Evolutionary conservation across 179 eudicot genomes (phyloP).

Genomic region (Silene noctiflora): DNA sequence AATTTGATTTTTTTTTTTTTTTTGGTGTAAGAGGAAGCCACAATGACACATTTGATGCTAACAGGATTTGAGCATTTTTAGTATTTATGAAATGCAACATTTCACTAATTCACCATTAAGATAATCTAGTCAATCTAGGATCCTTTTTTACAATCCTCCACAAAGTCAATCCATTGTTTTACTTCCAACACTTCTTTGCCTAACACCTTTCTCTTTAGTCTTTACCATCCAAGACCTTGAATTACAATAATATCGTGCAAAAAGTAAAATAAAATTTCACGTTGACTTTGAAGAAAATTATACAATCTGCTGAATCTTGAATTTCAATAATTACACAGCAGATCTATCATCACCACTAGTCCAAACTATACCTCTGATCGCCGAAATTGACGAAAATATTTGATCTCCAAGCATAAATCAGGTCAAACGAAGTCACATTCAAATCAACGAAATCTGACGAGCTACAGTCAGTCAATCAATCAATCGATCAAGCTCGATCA

Average conservation of each 20-base stretch:
- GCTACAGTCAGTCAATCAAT: not conserved
- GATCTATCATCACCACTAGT: slow-evolving; percentile 4
- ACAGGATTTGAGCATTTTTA: not conserved
- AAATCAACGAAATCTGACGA: not conserved
- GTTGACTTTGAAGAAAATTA: not conserved
- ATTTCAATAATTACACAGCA: not conserved
- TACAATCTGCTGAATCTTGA: not conserved
- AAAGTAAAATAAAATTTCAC: not conserved
- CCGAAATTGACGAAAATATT: not conserved
- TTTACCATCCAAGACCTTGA: not conserved
- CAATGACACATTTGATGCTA: not conserved
- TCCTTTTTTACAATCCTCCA: not conserved
- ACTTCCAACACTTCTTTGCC: not conserved
- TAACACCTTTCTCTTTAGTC: not conserved
- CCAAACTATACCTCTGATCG: not conserved
- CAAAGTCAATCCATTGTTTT: not conserved
- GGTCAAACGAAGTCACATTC: not conserved
- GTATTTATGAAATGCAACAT: not conserved
- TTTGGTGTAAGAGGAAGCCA: too few relatives aligned
- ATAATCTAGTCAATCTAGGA: not conserved
- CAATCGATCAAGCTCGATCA: not conserved
- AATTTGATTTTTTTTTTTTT: too few relatives aligned
- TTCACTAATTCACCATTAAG: not conserved
- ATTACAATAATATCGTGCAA: not conserved
- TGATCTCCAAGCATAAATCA: not conserved